Percentiles rank a stretch among this genome's conserved stretches.
Evolutionary conservation across 129 eudicot species (phyloP).

Genomic region (Flaveria sonorensis): DNA sequence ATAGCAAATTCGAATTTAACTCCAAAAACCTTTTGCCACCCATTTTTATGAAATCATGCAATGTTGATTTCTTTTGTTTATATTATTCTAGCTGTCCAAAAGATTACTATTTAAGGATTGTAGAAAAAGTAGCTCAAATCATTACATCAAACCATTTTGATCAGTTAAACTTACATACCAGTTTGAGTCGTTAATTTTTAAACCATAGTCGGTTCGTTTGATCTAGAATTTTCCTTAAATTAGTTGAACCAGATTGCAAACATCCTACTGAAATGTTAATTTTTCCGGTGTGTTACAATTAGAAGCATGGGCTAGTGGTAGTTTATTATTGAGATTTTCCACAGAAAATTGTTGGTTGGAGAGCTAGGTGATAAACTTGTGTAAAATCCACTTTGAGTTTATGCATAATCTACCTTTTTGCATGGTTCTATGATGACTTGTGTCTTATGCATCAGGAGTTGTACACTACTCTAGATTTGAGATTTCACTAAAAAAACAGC

Average conservation of each 20-base stretch:
- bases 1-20: too few relatives aligned
- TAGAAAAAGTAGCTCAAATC: too few relatives aligned
- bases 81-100: too few relatives aligned
- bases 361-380: constrained; percentile 19
- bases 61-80: too few relatives aligned
- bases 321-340: constrained; percentile 13
- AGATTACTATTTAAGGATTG: too few relatives aligned
- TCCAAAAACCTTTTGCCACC: too few relatives aligned
- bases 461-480: neutral
- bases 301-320: constrained; percentile 25
- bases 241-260: neutral
- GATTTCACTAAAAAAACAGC: neutral
- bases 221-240: neutral
- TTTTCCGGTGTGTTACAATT: neutral
- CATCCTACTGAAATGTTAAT: neutral
- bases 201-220: too few relatives aligned
- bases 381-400: constrained; percentile 15
- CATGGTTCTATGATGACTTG: neutral
- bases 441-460: constrained; percentile 11
- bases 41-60: too few relatives aligned
- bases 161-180: too few relatives aligned
- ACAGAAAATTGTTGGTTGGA: constrained; percentile 24
- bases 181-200: too few relatives aligned
- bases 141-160: too few relatives aligned
- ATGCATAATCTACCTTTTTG: constrained; percentile 5